These are phyloP conservation scores for Fusarium pilosicola DNA, from an alignment of 2,329 filamentous ascomycete genomes.

Conservation along the genomic window DNA sequence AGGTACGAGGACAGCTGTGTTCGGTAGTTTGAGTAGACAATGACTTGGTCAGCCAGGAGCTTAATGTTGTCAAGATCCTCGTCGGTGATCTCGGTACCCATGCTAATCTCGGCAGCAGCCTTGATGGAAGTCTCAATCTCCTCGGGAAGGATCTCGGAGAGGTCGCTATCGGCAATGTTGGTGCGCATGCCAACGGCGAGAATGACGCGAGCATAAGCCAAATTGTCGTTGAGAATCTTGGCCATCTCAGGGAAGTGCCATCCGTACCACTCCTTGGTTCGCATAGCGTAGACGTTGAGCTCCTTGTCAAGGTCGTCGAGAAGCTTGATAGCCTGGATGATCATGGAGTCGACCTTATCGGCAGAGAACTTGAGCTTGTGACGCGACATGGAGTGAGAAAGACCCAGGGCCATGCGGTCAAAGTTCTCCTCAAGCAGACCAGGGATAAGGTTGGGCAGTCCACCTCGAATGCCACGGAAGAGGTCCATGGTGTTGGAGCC, in stretches of 20 bases:
- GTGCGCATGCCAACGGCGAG: constrained; percentile 89
- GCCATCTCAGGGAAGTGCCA: constrained; percentile 99
- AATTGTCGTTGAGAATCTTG: constrained; percentile 96
- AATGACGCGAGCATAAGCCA: constrained; percentile 91
- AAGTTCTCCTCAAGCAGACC: constrained; percentile 86
- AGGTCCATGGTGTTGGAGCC: constrained; percentile 72
- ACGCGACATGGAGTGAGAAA: constrained; percentile 94
- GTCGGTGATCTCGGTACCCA: constrained; percentile 96
- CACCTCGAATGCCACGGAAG: constrained; percentile 92
- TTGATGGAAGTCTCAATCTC: constrained; percentile 94
- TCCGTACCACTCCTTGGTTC: constrained; percentile 99
- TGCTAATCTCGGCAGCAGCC: constrained; percentile 93
- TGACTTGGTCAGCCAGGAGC: constrained; percentile 90
- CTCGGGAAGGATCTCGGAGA: constrained; percentile 92
- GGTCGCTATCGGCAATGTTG: constrained; percentile 78
- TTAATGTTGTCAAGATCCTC: constrained; percentile 95
- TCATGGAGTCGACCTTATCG: constrained; percentile 99
- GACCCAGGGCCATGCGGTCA: constrained; percentile 93
- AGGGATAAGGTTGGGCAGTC: constrained; percentile 89
- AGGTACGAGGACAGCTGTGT: constrained; percentile 89
- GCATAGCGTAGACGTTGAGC: constrained; percentile 98
- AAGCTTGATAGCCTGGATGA: constrained; percentile 94
- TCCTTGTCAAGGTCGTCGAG: constrained; percentile 98
- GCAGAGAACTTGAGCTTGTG: constrained; percentile 99
- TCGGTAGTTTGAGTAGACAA: constrained; percentile 91